These are phyloP conservation scores for Starmerella apis DNA, from an alignment of 805 yeast species.

Conservation along the genomic window DNA sequence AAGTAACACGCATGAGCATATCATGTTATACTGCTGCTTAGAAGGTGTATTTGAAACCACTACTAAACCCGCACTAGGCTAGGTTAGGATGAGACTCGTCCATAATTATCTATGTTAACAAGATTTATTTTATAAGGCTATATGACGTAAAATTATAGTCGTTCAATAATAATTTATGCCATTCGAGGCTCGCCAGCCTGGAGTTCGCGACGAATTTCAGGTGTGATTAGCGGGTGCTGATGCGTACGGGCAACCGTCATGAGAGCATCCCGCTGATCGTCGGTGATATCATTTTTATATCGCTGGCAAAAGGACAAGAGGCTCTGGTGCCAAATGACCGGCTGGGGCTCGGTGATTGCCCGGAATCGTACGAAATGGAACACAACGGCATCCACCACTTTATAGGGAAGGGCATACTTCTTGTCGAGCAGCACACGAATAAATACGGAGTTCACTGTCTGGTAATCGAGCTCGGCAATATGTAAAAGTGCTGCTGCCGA, in stretches of 20 bases:
- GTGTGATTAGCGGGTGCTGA: conserved; percentile 78
- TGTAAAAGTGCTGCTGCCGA: conserved; percentile 91
- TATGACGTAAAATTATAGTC: no score
- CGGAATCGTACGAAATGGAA: conserved; percentile 90
- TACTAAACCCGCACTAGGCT: no score
- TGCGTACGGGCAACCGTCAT: conserved; percentile 85
- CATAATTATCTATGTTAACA: no score
- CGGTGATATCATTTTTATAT: conserved; percentile 95
- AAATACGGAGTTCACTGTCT: conserved; percentile 82
- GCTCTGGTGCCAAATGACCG: conserved; percentile 97
- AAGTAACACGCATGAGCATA: no score
- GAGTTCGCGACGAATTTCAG: conserved; percentile 88
- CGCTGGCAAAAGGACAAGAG: conserved; percentile 89
- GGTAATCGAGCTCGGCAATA: conserved; percentile 68
- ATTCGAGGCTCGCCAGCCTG: conserved; percentile 51
- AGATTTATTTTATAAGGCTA: no score
- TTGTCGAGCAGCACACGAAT: conserved; percentile 83
- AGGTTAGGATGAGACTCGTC: no score
- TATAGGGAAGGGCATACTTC: conserved; percentile 93
- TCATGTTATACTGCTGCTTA: no score
- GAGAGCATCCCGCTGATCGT: conserved; percentile 90
- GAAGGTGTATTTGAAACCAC: no score
- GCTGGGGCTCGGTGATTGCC: conserved; percentile 46
- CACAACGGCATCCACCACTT: conserved; percentile 87
- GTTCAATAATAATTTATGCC: conserved; percentile 2